Evolutionary conservation across 2,329 filamentous ascomycete genomes (phyloP).

Genomic region (Curvularia sp.): DNA sequence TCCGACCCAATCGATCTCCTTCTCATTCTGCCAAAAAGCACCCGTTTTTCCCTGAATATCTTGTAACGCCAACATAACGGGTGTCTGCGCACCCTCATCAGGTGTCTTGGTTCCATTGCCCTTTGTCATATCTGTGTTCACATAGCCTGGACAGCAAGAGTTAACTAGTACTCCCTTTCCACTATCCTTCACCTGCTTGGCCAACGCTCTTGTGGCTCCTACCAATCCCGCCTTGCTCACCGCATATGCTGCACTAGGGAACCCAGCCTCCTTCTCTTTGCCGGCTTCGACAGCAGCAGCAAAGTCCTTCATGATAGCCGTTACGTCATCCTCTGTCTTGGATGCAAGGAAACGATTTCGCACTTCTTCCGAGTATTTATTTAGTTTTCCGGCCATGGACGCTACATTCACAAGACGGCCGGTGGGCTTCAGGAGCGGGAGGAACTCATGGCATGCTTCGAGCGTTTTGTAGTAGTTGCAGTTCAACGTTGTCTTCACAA

Average conservation of each 20-base stretch:
- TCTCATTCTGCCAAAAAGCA: constrained; percentile 52
- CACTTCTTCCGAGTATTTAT: constrained; percentile 57
- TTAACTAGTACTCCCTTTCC: constrained; percentile 50
- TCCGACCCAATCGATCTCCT: constrained; percentile 45
- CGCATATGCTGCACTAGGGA: constrained; percentile 60
- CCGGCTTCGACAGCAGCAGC: constrained; percentile 55
- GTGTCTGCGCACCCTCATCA: constrained; percentile 56
- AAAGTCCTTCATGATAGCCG: constrained; percentile 60
- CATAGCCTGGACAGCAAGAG: constrained; percentile 55
- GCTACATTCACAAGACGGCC: constrained; percentile 60
- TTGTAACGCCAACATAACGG: constrained; percentile 53
- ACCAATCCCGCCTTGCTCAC: constrained; percentile 57
- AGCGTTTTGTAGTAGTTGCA: constrained; percentile 64
- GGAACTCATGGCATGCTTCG: constrained; percentile 54
- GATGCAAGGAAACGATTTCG: constrained; percentile 54
- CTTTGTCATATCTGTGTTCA: constrained; percentile 58
- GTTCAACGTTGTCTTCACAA: constrained; percentile 59
- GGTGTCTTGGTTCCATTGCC: constrained; percentile 49
- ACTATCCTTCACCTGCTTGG: constrained; percentile 43
- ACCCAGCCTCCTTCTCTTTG: constrained; percentile 57
- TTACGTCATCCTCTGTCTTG: constrained; percentile 55
- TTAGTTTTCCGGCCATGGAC: constrained; percentile 55
- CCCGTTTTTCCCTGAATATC: constrained; percentile 50
- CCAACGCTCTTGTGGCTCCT: constrained; percentile 52
- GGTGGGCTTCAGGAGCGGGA: constrained; percentile 55